phyloP scores from a whole-genome alignment of 257 asterid species.

The Capsicum pubescens region DNA sequence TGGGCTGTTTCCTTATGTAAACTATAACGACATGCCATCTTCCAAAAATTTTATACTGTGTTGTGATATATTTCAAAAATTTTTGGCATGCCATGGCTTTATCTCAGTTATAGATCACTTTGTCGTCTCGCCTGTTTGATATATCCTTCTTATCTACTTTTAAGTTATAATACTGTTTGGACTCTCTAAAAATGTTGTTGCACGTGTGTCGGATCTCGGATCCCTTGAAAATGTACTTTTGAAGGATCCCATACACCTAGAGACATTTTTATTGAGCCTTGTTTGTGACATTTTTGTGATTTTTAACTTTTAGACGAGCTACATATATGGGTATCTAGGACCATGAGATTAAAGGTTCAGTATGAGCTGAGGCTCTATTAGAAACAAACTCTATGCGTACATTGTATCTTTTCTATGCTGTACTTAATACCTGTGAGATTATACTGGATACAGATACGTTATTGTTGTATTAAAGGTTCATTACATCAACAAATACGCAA shows the following conservation, averaged over 20 bases:
- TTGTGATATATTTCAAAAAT: not conserved
- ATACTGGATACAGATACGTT: too few species aligned
- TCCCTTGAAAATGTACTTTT: not conserved
- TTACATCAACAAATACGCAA: too few species aligned
- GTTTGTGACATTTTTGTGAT: too few species aligned
- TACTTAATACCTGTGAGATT: too few species aligned
- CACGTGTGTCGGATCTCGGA: fast-evolving
- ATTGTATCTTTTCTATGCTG: too few species aligned
- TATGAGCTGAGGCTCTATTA: too few species aligned
- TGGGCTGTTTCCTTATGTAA: not conserved
- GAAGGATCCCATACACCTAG: not conserved
- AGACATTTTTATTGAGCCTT: too few species aligned
- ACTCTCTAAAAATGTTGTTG: not conserved
- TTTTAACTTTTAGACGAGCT: too few species aligned
- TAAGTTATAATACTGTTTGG: not conserved
- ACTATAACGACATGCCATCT: constrained; percentile 5
- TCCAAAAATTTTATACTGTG: not conserved
- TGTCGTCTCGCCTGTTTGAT: not conserved
- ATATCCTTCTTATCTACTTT: not conserved
- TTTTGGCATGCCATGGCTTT: not conserved
- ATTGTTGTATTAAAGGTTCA: too few species aligned
- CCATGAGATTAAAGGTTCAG: too few species aligned
- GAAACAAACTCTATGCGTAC: too few species aligned
- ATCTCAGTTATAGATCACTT: not conserved
- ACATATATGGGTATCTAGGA: too few species aligned